These are phyloP conservation scores for Thamnidium elegans DNA, from an alignment of 192 early-diverging fungal species.

Conservation along the genomic window DNA sequence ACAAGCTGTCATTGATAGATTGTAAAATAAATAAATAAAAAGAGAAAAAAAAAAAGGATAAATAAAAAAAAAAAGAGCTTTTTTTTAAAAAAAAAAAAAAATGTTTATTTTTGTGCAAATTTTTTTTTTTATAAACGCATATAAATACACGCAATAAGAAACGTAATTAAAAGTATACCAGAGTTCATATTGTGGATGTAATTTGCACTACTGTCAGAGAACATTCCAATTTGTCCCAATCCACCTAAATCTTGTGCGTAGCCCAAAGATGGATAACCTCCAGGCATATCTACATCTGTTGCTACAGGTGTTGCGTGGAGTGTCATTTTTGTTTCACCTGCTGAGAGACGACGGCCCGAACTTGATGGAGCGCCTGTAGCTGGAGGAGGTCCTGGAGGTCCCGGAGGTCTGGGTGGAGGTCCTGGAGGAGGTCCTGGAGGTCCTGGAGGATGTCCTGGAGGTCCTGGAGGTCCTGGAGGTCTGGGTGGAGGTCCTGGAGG, in stretches of 20 bases:
- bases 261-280: not conserved
- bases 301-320: not conserved
- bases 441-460: too few species aligned
- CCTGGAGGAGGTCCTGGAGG: too few species aligned
- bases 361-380: not conserved
- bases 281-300: not conserved
- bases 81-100: slow-evolving; percentile 4
- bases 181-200: slow-evolving; percentile 3
- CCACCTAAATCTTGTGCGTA: not conserved
- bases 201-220: not conserved
- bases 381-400: too few species aligned
- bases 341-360: not conserved
- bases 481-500: too few species aligned
- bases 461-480: too few species aligned
- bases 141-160: not conserved
- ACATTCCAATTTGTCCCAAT: slow-evolving; percentile 5
- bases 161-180: not conserved
- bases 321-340: not conserved
- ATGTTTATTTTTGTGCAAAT: not conserved
- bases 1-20: slow-evolving; percentile 68
- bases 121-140: not conserved
- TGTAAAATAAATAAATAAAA: slow-evolving; percentile 41
- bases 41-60: not conserved
- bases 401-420: too few species aligned
- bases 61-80: not conserved